Conservation (phyloP, 371 early-diverging fungal genomes). For the Circinella umbellata region DNA sequence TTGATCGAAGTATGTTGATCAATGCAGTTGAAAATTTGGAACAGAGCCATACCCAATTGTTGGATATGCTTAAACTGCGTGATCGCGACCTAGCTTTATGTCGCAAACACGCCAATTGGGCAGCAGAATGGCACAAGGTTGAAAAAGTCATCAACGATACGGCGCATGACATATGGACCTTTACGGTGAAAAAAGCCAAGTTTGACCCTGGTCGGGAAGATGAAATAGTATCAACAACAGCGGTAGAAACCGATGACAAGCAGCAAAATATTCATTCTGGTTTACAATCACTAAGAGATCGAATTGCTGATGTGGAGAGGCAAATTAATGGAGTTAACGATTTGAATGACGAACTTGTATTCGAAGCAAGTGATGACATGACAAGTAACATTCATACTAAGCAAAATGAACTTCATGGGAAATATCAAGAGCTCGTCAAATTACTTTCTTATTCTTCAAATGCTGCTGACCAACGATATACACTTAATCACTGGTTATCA, state of each 20-base stretch:
- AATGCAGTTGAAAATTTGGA: constrained; percentile 38
- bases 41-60: constrained; percentile 24
- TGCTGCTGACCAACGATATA: constrained; percentile 29
- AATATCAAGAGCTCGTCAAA: constrained; percentile 20
- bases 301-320: background rate
- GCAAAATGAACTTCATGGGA: constrained; percentile 10
- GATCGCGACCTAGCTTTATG: constrained; percentile 25
- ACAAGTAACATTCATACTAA: background rate
- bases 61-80: constrained; percentile 22
- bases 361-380: background rate
- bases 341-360: background rate
- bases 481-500: constrained; percentile 14
- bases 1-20: constrained; percentile 41
- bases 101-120: constrained; percentile 29
- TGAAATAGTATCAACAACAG: background rate
- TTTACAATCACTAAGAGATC: background rate
- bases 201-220: constrained; percentile 26
- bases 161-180: constrained; percentile 43
- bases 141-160: constrained; percentile 33
- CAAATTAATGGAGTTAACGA: background rate
- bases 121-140: constrained; percentile 24
- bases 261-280: background rate
- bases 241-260: background rate
- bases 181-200: constrained; percentile 37
- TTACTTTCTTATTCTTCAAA: constrained; percentile 28